Evolutionary conservation across 441 rosid genomes (phyloP).

Genomic region (Melastoma candidum): DNA sequence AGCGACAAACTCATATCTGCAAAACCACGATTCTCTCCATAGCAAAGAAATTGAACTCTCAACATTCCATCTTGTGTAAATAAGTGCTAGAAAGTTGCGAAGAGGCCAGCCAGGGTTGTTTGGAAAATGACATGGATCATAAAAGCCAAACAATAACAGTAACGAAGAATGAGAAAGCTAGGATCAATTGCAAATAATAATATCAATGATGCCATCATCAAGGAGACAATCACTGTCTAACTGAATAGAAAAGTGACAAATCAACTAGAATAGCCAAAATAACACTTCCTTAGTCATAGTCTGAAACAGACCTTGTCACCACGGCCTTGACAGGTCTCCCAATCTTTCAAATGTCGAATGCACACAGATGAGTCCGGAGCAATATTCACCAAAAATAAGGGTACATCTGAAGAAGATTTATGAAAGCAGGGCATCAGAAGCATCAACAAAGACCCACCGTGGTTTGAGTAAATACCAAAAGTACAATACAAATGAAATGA

Average conservation of each 20-base stretch:
- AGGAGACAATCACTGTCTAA: slow-evolving; percentile 3
- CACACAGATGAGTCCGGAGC: slow-evolving; percentile 47
- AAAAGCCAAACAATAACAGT: slow-evolving; percentile 81
- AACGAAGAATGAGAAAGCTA: slow-evolving; percentile 14
- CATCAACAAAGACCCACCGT: neutral
- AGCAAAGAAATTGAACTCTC: slow-evolving; percentile 66
- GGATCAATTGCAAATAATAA: neutral
- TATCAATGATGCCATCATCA: neutral
- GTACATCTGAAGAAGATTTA: slow-evolving; percentile 51
- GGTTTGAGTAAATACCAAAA: slow-evolving; percentile 7
- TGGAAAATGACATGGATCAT: slow-evolving; percentile 89
- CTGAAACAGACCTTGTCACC: slow-evolving; percentile 54
- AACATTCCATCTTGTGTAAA: slow-evolving; percentile 65
- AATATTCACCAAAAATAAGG: slow-evolving; percentile 66
- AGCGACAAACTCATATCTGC: slow-evolving; percentile 75
- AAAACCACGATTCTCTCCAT: slow-evolving; percentile 83
- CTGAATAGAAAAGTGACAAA: slow-evolving; percentile 1
- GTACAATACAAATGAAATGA: neutral
- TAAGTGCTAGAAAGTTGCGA: slow-evolving; percentile 76
- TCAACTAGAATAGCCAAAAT: neutral
- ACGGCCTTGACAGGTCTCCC: slow-evolving; percentile 53
- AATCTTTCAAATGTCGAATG: slow-evolving; percentile 57
- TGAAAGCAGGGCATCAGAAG: slow-evolving; percentile 1
- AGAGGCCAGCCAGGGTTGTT: slow-evolving; percentile 95
- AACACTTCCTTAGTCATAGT: neutral